Percentiles rank a stretch among this genome's conserved stretches.
Conservation (phyloP, 1,139 yeast genomes). For the Lodderomyces theae region DNA sequence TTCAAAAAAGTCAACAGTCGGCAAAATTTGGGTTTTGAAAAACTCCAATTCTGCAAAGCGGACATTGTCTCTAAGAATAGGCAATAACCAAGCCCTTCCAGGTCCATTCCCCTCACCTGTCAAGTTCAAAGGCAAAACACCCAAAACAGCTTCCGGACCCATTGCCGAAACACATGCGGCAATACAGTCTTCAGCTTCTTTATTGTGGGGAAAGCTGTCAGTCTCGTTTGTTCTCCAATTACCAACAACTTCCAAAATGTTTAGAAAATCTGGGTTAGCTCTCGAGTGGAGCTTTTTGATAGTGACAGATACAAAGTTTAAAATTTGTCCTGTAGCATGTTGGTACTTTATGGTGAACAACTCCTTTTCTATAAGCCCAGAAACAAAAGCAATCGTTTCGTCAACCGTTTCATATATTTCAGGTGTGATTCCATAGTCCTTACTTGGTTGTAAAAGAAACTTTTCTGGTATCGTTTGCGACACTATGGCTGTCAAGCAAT, state of each 20-base stretch:
- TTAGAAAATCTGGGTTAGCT: conserved; percentile 69
- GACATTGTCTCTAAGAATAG: conserved; percentile 86
- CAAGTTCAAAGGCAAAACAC: conserved; percentile 75
- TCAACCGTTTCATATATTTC: conserved; percentile 58
- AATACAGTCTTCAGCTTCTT: conserved; percentile 77
- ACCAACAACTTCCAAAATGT: conserved; percentile 71
- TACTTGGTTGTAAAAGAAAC: conserved; percentile 51
- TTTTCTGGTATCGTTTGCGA: conserved; percentile 64
- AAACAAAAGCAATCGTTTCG: conserved; percentile 45
- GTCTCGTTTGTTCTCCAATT: conserved; percentile 81
- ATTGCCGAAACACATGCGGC: conserved; percentile 73
- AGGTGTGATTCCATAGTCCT: conserved; percentile 32
- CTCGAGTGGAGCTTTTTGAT: conserved; percentile 65
- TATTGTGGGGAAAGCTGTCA: conserved; percentile 65
- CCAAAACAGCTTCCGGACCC: conserved; percentile 83
- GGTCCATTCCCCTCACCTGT: conserved; percentile 37
- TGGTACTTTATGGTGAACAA: conserved; percentile 74
- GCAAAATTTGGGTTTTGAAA: conserved; percentile 63
- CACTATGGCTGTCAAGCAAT: conserved; percentile 77
- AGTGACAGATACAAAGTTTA: conserved; percentile 65
- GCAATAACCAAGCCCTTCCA: conserved; percentile 94
- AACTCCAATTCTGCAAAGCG: conserved; percentile 65
- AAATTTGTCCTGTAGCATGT: conserved; percentile 70
- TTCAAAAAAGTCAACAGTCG: conserved; percentile 61
- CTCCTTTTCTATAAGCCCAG: conserved; percentile 52